Evolutionary conservation across 1,139 yeast genomes (phyloP), one percentile per base, ranked within the genome.

Genomic region (Magnusiomyces tetraspermus): DNA sequence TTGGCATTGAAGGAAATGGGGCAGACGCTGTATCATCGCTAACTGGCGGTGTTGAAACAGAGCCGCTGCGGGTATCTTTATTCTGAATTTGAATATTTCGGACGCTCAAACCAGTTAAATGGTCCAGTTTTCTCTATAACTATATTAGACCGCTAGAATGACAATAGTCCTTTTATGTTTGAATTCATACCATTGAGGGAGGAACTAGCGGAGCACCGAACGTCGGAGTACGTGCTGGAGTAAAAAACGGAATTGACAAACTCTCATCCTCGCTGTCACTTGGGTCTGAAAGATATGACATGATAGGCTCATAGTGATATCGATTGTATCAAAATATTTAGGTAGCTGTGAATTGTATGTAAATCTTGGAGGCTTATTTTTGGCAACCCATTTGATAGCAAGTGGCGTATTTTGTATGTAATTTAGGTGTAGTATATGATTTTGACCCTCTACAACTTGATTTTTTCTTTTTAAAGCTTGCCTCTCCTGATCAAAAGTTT

Each of bases 201-300:
- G 45, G 31, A 13, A 42, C 23, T 23, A 42, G 8, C 8, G 45
- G 19, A 13, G 26, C 31, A 13, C 13, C 23, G 17, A 42, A 42
- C 13, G 15, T 22, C 10, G 45, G 28, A 22, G 45, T 11, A 2
- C 28, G 4, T 3, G 30, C 19, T 22, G 31, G 19, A 4, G 45
- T 24, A 5, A 42, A 10, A 23, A 22, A 11, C n/a, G 48, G 48
- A 2, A 24, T 33, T 5, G 15, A 5, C 31, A 31, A 13, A 13
- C 24, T 31, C 19, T 45, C 48, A 45, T 45, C 48, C 8, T 45
- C 48, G 5, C 28, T 45, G 22, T 45, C 40, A 5, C 33, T 31
- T 10, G 40, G 22, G 2, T 45, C 48, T 28, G 48, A 33, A 19
- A 33, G n/a, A 13, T n/a, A 19, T 11, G 22, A 45, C 10, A 21